A percentile compares a stretch with the other conserved stretches of the same genome.
These are phyloP conservation scores for Macrophomina phaseolina DNA, from an alignment of 2,329 filamentous ascomycete genomes.

Conservation along the genomic window DNA sequence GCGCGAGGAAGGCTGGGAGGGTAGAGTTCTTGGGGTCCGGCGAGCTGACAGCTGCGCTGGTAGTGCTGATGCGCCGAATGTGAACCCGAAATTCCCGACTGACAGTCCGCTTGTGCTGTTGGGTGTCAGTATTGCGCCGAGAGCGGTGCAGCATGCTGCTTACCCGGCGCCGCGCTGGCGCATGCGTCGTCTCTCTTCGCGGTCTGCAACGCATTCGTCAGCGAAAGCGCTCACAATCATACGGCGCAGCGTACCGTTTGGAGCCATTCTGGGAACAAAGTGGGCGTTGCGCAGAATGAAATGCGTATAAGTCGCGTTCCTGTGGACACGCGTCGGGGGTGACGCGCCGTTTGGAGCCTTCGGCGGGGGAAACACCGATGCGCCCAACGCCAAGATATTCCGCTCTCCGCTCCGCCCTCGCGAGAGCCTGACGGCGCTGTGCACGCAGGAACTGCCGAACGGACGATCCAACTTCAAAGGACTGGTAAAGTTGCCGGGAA, in stretches of 20 bases:
- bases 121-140: background rate
- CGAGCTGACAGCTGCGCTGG: slow-evolving; percentile 35
- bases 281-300: background rate
- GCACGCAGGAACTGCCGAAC: background rate
- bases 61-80: slow-evolving; percentile 47
- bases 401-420: background rate
- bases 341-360: slow-evolving; percentile 26
- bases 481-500: too few relatives aligned
- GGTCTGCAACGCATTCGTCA: slow-evolving; percentile 43
- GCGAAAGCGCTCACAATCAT: background rate
- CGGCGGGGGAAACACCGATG: slow-evolving; percentile 5
- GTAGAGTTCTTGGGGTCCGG: slow-evolving; percentile 29
- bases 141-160: slow-evolving; percentile 32
- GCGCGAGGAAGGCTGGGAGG: slow-evolving; percentile 37
- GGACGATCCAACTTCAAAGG: too few relatives aligned
- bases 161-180: slow-evolving; percentile 64
- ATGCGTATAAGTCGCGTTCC: background rate
- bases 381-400: background rate
- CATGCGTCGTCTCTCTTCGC: slow-evolving; percentile 62
- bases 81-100: slow-evolving; percentile 58
- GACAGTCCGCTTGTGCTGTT: slow-evolving; percentile 55
- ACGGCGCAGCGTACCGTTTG: slow-evolving; percentile 9
- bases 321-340: slow-evolving; percentile 17
- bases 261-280: background rate
- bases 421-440: background rate